phyloP scores from a whole-genome alignment of 2,329 filamentous ascomycete genomes.

The Fusarium tricinctum region DNA sequence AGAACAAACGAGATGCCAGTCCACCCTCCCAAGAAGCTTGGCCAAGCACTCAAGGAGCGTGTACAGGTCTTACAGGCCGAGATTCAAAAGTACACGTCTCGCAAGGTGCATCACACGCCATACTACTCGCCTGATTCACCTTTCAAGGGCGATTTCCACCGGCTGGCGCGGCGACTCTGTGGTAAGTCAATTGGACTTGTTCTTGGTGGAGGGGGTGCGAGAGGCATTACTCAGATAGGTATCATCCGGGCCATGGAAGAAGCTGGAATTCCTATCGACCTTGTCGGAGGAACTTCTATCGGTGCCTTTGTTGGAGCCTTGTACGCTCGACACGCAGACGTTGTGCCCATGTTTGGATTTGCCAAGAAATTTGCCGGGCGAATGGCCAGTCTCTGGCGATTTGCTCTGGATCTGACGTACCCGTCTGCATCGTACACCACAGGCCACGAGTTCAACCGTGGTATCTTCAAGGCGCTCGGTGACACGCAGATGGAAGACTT shows the following conservation, averaged over 20 bases:
- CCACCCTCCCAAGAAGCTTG: constrained; percentile 82
- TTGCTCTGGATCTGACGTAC: constrained; percentile 95
- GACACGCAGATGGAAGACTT: constrained; percentile 99
- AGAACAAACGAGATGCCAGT: constrained; percentile 81
- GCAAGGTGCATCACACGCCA: constrained; percentile 88
- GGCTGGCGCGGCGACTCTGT: constrained; percentile 88
- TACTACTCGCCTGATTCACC: constrained; percentile 92
- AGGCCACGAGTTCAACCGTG: constrained; percentile 97
- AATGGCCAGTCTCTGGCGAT: constrained; percentile 99
- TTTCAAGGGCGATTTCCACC: constrained; percentile 97
- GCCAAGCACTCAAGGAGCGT: constrained; percentile 87
- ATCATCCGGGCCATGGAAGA: constrained; percentile 96
- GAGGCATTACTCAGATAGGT: constrained; percentile 92
- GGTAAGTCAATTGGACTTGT: constrained; percentile 96
- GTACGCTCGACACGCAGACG: constrained; percentile 95
- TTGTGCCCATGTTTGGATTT: constrained; percentile 95
- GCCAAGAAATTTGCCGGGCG: constrained; percentile 97
- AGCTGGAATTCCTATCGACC: constrained; percentile 94
- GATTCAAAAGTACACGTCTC: constrained; percentile 97
- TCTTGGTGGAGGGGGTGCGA: constrained; percentile 90
- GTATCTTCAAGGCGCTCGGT: constrained; percentile 98
- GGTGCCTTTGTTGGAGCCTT: constrained; percentile 95
- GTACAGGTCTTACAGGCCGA: constrained; percentile 96
- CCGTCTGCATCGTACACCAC: constrained; percentile 97
- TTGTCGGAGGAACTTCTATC: constrained; percentile 96